Evolutionary conservation across 257 asterid species (phyloP), one percentile per base, ranked within the genome.

Genomic region (Ligustrum vulgare): DNA sequence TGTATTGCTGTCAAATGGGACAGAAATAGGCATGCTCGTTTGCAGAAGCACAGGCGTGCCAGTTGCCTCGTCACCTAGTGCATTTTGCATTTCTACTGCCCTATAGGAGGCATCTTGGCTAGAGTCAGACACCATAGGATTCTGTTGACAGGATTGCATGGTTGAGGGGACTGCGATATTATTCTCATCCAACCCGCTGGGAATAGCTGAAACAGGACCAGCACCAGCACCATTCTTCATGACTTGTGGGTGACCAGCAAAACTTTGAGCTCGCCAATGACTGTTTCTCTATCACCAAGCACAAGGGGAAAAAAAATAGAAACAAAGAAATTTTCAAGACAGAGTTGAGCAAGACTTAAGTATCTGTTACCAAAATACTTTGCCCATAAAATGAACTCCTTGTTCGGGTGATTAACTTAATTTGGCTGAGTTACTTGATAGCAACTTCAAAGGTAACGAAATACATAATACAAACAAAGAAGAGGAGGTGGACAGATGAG

Each of bases 181-280:
- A 72, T 73, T 90, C 74, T 90, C 98, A 64, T 89, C 96, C 37
- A 88, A 87, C 77, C 91, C 78, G 63, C 85, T 88, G 32, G 90
- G 87, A 76, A 83, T 81, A 31, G 86, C 47, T 23, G 91, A 75
- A 78, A 77, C 83, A 4, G 86, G 77, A 60, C 77, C 84, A 20
- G 88, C 78, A 60, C 77, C 84, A 20, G 88, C 78, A 68, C 87
- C 87, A 77, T 81, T 87, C 81, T 89, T 92, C 54, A 86, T 58
- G 75, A 76, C 77, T 73, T 84, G 96, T 31, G 93, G 83, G 70
- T 87, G 91, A 49, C 86, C 87, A 23, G 70, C 84, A 66, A 89
- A 85, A 80, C 79, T 80, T 80, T 85, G 97, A 58, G 83, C 76
- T n/a, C 88, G 94, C 99, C 99, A 95, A 43, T 93, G 98, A 82